phyloP scores from a whole-genome alignment of 2,329 filamentous ascomycete genomes.

The Sphaerulina musiva region DNA sequence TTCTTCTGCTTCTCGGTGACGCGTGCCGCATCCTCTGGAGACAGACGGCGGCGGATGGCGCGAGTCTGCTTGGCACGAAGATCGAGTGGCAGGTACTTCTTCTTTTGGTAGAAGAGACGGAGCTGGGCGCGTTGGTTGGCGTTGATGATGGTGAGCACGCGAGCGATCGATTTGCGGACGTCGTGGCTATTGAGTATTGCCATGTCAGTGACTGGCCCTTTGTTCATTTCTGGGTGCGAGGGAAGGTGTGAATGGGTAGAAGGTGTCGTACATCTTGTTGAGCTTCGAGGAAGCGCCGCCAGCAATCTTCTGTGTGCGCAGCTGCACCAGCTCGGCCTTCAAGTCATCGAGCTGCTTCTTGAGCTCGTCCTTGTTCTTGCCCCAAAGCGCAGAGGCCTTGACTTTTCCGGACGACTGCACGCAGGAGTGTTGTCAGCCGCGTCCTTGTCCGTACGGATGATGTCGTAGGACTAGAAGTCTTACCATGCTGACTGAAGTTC shows the following conservation, averaged over 20 bases:
- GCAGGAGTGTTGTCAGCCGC: slow-evolving; percentile 16
- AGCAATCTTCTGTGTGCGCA: slow-evolving; percentile 97
- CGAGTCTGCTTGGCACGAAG: slow-evolving; percentile 98
- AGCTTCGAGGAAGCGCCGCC: slow-evolving; percentile 90
- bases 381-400: slow-evolving; percentile 95
- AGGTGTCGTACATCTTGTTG: slow-evolving; percentile 76
- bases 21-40: slow-evolving; percentile 78
- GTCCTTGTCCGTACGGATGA: neutral
- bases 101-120: slow-evolving; percentile 98
- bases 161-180: slow-evolving; percentile 98
- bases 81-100: slow-evolving; percentile 98
- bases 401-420: slow-evolving; percentile 63
- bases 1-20: slow-evolving; percentile 94
- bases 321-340: slow-evolving; percentile 91
- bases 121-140: slow-evolving; percentile 98
- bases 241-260: neutral
- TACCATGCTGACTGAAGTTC: slow-evolving; percentile 28
- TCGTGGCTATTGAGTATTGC: slow-evolving; percentile 63
- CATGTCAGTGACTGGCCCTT: slow-evolving; percentile 2
- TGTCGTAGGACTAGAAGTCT: neutral
- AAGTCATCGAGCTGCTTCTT: slow-evolving; percentile 89
- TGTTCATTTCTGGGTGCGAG: slow-evolving; percentile 1
- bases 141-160: slow-evolving; percentile 99
- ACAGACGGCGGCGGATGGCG: slow-evolving; percentile 92
- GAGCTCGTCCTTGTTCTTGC: slow-evolving; percentile 98